Evolutionary conservation across 2,329 filamentous ascomycete species (phyloP), one percentile per base, ranked within the genome.

Genomic region (Penicillium sp.): DNA sequence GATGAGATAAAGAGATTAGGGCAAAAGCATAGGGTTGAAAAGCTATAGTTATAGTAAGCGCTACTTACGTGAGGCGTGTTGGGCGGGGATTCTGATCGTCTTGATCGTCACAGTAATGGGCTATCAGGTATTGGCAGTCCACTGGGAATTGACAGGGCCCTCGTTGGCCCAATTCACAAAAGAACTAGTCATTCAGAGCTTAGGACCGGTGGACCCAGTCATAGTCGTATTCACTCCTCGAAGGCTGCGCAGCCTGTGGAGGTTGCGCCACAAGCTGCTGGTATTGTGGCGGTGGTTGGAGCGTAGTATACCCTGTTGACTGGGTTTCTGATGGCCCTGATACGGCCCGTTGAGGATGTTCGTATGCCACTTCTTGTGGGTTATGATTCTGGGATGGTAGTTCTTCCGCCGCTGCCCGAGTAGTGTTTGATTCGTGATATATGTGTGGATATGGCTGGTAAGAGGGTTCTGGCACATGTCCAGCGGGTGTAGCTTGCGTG

Each of bases 401-500:
- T 6, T 60, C 64, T 26, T 69, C 66, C 15, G 49, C 58, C 8
- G 63, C 65, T n/a, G 54, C 50, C 29, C 64, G 66, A 52, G 58
- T 63, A 5, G 66, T 29, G 30, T 53, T 52, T 17, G 58, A 58
- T 0, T 64, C 62, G 31, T 58, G 60, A 46, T 68, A 73, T 15
- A 62, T 46, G 13, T 69, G 69, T 3, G 68, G 52, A 54, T 72
- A 72, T 3, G 66, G 50, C 30, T 68, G 58, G 21, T 63, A 68
- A 3, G 65, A 19, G 8, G 69, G 58, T 19, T 67, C 65, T 19
- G 66, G 66, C 5, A 60, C 56, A 30, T 67, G 69, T 21, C 58
- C 60, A 23, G 58, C 44, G 5, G 35, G 35, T 15, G 35, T 41
- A 41, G 58, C 49, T 26, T 64, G 55, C 35, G 60, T 51, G 29